Evolutionary conservation across 2,329 filamentous ascomycete genomes (phyloP), one percentile per base, ranked within the genome.

Genomic region (Claviceps sp.): DNA sequence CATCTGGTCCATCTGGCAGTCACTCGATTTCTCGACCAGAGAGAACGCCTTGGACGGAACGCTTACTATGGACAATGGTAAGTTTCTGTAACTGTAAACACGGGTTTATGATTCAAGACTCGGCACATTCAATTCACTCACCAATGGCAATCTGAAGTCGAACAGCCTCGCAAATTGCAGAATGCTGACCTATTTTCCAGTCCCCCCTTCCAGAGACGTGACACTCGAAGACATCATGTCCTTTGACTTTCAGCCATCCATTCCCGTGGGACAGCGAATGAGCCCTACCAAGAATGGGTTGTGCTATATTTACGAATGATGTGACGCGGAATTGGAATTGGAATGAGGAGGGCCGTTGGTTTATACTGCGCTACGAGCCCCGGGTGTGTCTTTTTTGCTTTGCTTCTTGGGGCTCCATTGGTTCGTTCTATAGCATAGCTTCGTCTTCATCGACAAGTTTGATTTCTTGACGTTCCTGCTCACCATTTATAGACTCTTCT

Each of bases 1-100:
- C 2, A 18, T 54, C 9, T 54, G 53, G 53, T 14, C 53, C 11
- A 34, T 54, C 24, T 54, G 53, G 53, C 53, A 54, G 44, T 43
- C 36, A 11, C 47, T 50, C 24, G 47, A 54, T n/a, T 52, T 43
- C n/a, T 3, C 22, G 1, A 22, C 5, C 11, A 44, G 53, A 37
- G 49, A 47, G 7, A 7, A 52, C 24, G 53, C 42, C n/a, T 37
- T 54, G 14, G 26, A 52, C 14, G 50, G 50, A 3, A 50, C 50
- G 1, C 14, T 22, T 11, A 54, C 53, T 0, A 38, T 52, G 20
- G 11, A n/a, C 7, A 52, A 52, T 38, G 4, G 50, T 54, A n/a
- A 54, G 50, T 48, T 47, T 44, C 4, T 6, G 2, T 24, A 7
- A 11, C 24, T 26, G 24, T 26, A 6, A 2, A 43, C 2, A 40